Base-by-base conservation (phyloP, 164 flowering plant species). In the Berberis thunbergii region DNA sequence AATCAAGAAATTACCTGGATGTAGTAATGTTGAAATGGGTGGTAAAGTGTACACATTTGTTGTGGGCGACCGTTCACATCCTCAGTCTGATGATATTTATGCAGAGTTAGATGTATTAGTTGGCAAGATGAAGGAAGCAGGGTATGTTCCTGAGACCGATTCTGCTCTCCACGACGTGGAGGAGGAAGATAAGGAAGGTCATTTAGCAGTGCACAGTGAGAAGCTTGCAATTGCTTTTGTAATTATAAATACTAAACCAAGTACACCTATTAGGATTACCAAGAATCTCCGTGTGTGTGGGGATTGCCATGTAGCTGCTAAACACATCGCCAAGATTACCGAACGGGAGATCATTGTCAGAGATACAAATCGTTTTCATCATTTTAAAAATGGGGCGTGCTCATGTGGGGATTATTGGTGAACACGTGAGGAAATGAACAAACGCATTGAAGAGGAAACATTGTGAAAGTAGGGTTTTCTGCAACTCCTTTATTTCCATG, bases 211-310 rank as follows among this genome's bases (percentile, higher is more conserved):
- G 63, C 97, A 91, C 41, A 86, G 97, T 44, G 91, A 86, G 74
- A 90, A 79, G 72, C 84, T 88, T 11, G 93, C 93, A 0, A 73
- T 88, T 63, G 88, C 93, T 4, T 88, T 75, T 56, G 97, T 89
- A 52, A 87, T 90, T 41, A 82, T 87, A 45, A 85, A 87, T 65
- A 88, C 89, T 10, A 12, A 76, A 52, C 79, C 87, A 39, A 85
- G 91, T 26, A 82, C 80, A 5, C 49, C 49, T 8, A 46, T 46
- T 46, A 46, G 49, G 8, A 46, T 46, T 46, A 46, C 49, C 8
- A 46, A 46, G 49, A 46, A 46, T 8, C 49, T 46, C 49, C 49
- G 49, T 46, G 49, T 46, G 49, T 38, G 43, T 1, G 39, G 59
- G 39, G 13, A 26, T 26, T 26, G 26, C 26, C 26, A 26, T 26